These are phyloP conservation scores for Zelonia costaricensis DNA, from an alignment of 208 protist genomes.

Conservation along the genomic window DNA sequence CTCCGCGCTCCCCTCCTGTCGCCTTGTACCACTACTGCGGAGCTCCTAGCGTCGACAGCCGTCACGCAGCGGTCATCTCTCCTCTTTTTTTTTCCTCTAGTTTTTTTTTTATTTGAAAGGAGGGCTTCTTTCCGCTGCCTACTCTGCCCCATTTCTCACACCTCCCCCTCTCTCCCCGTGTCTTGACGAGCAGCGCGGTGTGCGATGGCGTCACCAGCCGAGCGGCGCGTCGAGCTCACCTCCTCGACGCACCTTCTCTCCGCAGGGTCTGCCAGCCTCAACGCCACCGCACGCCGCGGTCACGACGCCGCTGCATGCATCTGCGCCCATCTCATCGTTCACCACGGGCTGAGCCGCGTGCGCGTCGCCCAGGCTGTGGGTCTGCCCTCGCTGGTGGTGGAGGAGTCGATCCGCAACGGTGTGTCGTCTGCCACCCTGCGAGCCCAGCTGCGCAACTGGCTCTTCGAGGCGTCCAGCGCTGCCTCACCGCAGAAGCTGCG, in stretches of 20 bases:
- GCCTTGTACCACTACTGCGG: too few species aligned
- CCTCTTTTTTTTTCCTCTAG: too few species aligned
- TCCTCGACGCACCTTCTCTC: slow-evolving; percentile 19
- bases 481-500: slow-evolving; percentile 11
- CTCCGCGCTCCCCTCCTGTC: too few species aligned
- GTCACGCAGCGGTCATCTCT: too few species aligned
- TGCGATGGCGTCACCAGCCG: slow-evolving; percentile 1
- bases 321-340: slow-evolving; percentile 67
- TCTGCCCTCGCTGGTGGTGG: slow-evolving; percentile 65
- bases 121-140: background rate
- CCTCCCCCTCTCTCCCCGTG: background rate
- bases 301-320: slow-evolving; percentile 59
- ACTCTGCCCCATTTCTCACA: background rate
- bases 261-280: background rate
- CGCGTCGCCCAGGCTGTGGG: slow-evolving; percentile 54
- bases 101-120: too few species aligned
- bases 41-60: too few species aligned
- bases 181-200: background rate
- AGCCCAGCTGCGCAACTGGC: slow-evolving; percentile 61
- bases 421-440: slow-evolving; percentile 64
- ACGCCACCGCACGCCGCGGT: background rate
- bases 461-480: slow-evolving; percentile 34
- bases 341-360: slow-evolving; percentile 35
- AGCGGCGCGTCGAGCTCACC: slow-evolving; percentile 5
- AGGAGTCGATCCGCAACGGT: slow-evolving; percentile 77